These are phyloP conservation scores for Volvox carteri DNA, from an alignment of 163 green algal genomes.

Conservation along the genomic window DNA sequence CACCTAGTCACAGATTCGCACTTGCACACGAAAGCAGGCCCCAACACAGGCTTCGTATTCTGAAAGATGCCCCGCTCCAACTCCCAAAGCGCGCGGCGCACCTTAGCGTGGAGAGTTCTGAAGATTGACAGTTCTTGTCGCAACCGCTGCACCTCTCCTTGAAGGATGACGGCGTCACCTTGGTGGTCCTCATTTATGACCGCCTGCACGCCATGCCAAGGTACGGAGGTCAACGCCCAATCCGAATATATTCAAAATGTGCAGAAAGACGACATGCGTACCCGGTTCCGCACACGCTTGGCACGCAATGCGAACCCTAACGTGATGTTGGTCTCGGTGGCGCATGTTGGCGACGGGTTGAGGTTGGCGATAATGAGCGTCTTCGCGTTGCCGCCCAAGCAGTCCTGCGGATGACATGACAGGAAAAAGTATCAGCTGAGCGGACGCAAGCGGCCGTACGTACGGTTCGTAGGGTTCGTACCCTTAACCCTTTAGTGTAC, in stretches of 20 bases:
- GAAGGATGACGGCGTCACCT: constrained; percentile 11
- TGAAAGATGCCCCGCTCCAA: no score
- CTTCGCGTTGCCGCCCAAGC: constrained; percentile 83
- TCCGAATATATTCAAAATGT: no score
- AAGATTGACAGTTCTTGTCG: constrained; percentile 40
- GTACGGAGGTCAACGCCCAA: no score
- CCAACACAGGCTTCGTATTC: no score
- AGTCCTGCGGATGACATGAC: constrained; percentile 70
- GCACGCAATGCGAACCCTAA: constrained; percentile 41
- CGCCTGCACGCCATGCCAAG: not conserved
- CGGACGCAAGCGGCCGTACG: no score
- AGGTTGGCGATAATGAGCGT: constrained; percentile 77
- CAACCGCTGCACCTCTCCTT: constrained; percentile 17
- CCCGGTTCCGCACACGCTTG: not conserved
- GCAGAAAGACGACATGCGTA: no score
- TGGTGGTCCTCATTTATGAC: constrained; percentile 37
- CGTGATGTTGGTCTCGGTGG: constrained; percentile 43
- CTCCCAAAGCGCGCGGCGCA: no score
- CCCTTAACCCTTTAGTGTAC: no score
- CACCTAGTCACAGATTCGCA: no score
- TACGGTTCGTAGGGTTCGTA: no score
- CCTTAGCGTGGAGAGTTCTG: constrained; percentile 24
- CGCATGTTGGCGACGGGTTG: constrained; percentile 40
- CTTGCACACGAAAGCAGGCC: no score
- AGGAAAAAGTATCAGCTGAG: no score